Conservation (phyloP, 805 yeast genomes). For the Saturnispora silvae region DNA sequence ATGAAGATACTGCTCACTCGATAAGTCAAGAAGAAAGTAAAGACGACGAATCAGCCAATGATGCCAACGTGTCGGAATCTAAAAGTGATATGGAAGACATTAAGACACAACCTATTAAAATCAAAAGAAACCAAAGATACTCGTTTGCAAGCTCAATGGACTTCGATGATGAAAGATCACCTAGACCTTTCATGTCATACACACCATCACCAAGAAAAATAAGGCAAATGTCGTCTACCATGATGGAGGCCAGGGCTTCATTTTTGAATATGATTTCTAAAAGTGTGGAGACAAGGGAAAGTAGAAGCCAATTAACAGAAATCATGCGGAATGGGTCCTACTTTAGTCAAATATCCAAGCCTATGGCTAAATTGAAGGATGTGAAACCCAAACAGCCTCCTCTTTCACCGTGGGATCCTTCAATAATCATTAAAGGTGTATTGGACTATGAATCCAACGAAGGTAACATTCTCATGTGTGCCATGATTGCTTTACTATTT, state of each 20-base stretch:
- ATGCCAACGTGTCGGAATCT: background rate
- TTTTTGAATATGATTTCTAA: conserved; percentile 10
- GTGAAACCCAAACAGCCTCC: background rate
- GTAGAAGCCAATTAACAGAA: conserved; percentile 23
- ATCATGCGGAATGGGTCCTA: conserved; percentile 13
- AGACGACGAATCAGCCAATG: background rate
- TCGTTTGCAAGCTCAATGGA: conserved; percentile 26
- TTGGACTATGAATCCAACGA: conserved; percentile 45
- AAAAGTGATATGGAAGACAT: background rate
- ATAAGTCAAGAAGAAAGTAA: background rate
- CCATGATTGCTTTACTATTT: conserved; percentile 47
- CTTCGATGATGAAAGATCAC: conserved; percentile 27
- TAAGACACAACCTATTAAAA: conserved; percentile 15
- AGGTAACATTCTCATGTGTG: conserved; percentile 55
- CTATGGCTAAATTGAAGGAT: conserved; percentile 4
- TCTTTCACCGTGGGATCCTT: conserved; percentile 47
- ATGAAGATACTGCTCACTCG: conserved; percentile 12
- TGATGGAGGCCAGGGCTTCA: conserved; percentile 7
- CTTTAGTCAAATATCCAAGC: background rate
- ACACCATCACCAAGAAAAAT: conserved; percentile 13
- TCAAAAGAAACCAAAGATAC: conserved; percentile 15
- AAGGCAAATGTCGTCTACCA: conserved; percentile 9
- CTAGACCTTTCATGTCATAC: conserved; percentile 13
- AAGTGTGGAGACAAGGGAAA: conserved; percentile 10
- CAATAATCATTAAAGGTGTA: conserved; percentile 38